phyloP scores from a whole-genome alignment of 2,329 filamentous ascomycete genomes.

The Aspergillus pseudotamarii region DNA sequence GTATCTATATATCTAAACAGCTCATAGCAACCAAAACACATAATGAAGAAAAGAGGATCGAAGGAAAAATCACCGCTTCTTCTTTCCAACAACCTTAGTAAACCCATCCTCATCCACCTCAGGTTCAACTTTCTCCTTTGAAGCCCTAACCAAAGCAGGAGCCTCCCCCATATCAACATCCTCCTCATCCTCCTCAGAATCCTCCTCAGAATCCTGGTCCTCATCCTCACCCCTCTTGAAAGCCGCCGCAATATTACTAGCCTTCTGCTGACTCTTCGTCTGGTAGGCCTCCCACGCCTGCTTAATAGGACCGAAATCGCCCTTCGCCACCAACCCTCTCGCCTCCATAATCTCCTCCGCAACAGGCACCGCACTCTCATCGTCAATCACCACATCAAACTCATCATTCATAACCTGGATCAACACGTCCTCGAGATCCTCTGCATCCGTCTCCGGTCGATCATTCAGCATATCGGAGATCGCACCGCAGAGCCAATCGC shows the following conservation, averaged over 20 bases:
- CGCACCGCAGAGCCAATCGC: slow-evolving; percentile 93
- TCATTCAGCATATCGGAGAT: slow-evolving; percentile 75
- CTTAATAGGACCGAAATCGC: slow-evolving; percentile 67
- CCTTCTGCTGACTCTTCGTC: slow-evolving; percentile 40
- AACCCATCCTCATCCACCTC: slow-evolving; percentile 83
- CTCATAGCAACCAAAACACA: not conserved
- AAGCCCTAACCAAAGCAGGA: slow-evolving; percentile 59
- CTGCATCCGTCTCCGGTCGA: slow-evolving; percentile 66
- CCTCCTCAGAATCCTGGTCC: slow-evolving; percentile 58
- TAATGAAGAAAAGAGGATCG: slow-evolving; percentile 6
- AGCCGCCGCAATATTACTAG: slow-evolving; percentile 29
- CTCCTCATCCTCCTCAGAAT: slow-evolving; percentile 61
- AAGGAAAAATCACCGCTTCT: slow-evolving; percentile 50
- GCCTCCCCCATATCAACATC: slow-evolving; percentile 71
- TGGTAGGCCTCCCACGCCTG: slow-evolving; percentile 56
- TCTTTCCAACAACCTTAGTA: slow-evolving; percentile 72
- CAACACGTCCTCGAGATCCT: slow-evolving; percentile 81
- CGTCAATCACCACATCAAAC: slow-evolving; percentile 90
- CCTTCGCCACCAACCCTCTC: slow-evolving; percentile 64
- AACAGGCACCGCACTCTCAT: slow-evolving; percentile 77
- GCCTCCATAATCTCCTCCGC: slow-evolving; percentile 73
- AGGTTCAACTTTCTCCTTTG: slow-evolving; percentile 67
- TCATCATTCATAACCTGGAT: slow-evolving; percentile 93
- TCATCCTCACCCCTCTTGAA: slow-evolving; percentile 51
- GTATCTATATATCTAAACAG: slow-evolving; percentile 10